Evolutionary conservation across 2,329 filamentous ascomycete genomes (phyloP).

Genomic region (Dactylellina haptotyla): DNA sequence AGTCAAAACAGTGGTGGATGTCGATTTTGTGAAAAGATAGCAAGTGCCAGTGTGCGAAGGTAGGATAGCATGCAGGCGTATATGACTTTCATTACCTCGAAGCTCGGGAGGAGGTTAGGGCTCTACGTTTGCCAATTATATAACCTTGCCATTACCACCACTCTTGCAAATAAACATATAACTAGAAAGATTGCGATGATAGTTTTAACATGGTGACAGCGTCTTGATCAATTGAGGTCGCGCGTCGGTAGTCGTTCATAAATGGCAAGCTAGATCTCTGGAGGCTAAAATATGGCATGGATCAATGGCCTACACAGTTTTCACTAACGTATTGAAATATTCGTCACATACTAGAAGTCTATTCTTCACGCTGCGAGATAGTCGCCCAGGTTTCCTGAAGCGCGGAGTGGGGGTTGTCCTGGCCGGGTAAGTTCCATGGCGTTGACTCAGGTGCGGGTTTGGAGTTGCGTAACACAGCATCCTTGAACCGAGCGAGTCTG

Average conservation of each 20-base stretch:
- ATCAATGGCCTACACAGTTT: not conserved
- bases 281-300: not conserved
- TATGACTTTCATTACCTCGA: not conserved
- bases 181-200: not conserved
- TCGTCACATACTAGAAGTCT: too few species aligned
- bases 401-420: not conserved
- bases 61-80: not conserved
- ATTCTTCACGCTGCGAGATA: too few species aligned
- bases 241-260: not conserved
- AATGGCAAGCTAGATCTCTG: not conserved
- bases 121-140: not conserved
- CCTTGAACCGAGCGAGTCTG: conserved; percentile 3
- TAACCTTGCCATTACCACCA: too few species aligned
- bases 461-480: too few species aligned
- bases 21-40: not conserved
- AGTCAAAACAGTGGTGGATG: too few species aligned
- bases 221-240: not conserved
- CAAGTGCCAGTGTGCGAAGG: not conserved
- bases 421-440: not conserved
- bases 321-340: too few species aligned
- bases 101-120: not conserved
- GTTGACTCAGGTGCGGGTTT: not conserved
- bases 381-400: too few species aligned
- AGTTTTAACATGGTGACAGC: not conserved
- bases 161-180: too few species aligned